Evolutionary conservation across 1,284 basidiomycete species (phyloP), one percentile per base, ranked within the genome.

Genomic region (Ceratobasidium papillatum): DNA sequence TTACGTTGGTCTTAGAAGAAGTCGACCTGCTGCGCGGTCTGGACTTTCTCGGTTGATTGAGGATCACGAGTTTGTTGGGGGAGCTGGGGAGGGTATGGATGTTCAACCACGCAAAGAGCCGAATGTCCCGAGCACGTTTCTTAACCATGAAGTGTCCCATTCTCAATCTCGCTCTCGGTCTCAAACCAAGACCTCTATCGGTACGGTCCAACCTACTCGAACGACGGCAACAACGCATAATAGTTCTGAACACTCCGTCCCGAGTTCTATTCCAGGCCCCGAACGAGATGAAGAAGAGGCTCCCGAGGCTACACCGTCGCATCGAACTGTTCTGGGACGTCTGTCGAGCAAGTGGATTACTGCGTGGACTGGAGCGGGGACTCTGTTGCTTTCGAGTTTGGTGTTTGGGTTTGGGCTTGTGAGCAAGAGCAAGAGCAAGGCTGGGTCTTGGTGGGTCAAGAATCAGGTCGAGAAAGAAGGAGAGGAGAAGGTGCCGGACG

Each of bases 11-110:
- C 61, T 75, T 5, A 74, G 76, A 47, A 56, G 56, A 30, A 75
- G 75, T 12, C 75, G 78, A 32, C 54, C 62, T 34, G 76, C 77
- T 27, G 54, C 58, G 34, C 56, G 56, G 54, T 76, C 75, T 22
- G 45, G 74, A 38, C 54, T 75, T n/a, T 71, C 72, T 25, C 66
- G 75, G 34, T 66, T 77, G n/a, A 64, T 77, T 25, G 74, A 77
- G 22, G 64, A 59, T n/a, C 45, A 43, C 38, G 30, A 56, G 49
- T 27, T 36, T 27, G 25, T 49, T 43, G 30, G 7, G 27, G 25
- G 49, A 45, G 77, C 65, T 64, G 78, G 75, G 78, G 43, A 84
- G n/a, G 85, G 56, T 85, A 85, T 64, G 80, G 47, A 65, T 56
- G 68, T 43, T 14, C 75, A 80, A 14, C 77, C 63, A n/a, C n/a